Percentiles rank a stretch among this genome's conserved stretches.
Evolutionary conservation across 805 yeast genomes (phyloP).

Genomic region (Zygoascus tannicola): DNA sequence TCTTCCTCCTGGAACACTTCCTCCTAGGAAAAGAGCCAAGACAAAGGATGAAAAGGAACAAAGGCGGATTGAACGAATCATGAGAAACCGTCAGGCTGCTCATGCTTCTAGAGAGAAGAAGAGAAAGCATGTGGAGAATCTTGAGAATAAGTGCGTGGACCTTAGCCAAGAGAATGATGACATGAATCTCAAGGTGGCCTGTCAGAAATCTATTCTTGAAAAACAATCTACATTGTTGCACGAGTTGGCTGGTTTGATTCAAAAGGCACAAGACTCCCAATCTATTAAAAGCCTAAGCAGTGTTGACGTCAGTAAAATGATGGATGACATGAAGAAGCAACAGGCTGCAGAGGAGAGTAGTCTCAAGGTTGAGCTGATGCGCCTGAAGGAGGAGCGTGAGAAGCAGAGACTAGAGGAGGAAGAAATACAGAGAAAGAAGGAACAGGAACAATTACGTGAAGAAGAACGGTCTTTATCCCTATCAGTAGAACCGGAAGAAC

Average conservation of each 20-base stretch:
- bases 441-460: conserved; percentile 47
- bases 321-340: conserved; percentile 52
- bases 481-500: conserved; percentile 51
- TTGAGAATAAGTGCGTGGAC: conserved; percentile 46
- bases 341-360: too few relatives aligned
- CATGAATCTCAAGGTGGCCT: conserved; percentile 13
- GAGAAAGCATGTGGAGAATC: conserved; percentile 78
- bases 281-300: too few relatives aligned
- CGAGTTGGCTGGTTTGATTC: conserved; percentile 13
- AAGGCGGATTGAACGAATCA: conserved; percentile 83
- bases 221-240: too few relatives aligned
- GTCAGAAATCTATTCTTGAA: conserved; percentile 15
- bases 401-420: conserved; percentile 14
- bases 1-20: conserved; percentile 43
- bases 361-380: conserved; percentile 61
- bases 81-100: conserved; percentile 93
- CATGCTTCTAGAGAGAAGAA: conserved; percentile 96
- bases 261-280: conserved; percentile 17
- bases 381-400: conserved; percentile 50
- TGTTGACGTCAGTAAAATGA: conserved; percentile 39
- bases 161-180: conserved; percentile 22
- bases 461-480: conserved; percentile 47
- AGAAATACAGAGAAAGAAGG: conserved; percentile 23
- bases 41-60: conserved; percentile 97
- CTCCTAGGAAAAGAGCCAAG: conserved; percentile 94